These are phyloP conservation scores for Dendrocalamus latiflorus DNA, from an alignment of 202 grass and related monocot genomes.

Conservation along the genomic window DNA sequence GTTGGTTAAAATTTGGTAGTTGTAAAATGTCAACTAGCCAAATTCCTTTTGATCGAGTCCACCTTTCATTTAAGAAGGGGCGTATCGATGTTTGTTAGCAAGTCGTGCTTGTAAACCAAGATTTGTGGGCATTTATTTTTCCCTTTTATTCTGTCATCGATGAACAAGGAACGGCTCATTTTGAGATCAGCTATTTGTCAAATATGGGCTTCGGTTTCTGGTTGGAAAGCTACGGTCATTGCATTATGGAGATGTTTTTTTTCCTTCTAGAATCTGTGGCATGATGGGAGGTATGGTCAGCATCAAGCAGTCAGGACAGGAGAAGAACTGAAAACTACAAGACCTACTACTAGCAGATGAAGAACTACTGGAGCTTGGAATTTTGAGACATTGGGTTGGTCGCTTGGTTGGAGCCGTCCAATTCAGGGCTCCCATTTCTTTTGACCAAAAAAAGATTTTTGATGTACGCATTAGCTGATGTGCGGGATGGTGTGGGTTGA, in stretches of 20 bases:
- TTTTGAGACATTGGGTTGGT: no score
- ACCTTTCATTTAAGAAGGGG: background rate
- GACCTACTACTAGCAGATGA: no score
- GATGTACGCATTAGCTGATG: no score
- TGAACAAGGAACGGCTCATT: background rate
- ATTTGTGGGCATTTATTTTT: constrained; percentile 1
- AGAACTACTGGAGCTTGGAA: no score
- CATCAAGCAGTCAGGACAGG: background rate
- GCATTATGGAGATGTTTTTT: background rate
- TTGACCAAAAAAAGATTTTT: no score
- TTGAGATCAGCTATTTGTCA: constrained; percentile 2
- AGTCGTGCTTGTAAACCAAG: background rate
- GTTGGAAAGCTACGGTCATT: background rate
- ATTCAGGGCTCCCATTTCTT: no score
- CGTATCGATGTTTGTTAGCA: background rate
- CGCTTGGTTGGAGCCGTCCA: no score
- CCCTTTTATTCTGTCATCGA: background rate
- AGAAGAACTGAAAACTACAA: no score
- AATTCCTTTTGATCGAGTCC: background rate
- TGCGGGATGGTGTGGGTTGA: no score
- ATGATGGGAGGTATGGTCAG: background rate
- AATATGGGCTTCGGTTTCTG: background rate
- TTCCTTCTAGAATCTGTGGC: background rate
- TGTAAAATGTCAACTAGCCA: background rate
- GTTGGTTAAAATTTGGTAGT: background rate